Percentiles rank a stretch among this genome's conserved stretches.
phyloP scores from a whole-genome alignment of 2,329 filamentous ascomycete species.

The Alternaria ventricosa region DNA sequence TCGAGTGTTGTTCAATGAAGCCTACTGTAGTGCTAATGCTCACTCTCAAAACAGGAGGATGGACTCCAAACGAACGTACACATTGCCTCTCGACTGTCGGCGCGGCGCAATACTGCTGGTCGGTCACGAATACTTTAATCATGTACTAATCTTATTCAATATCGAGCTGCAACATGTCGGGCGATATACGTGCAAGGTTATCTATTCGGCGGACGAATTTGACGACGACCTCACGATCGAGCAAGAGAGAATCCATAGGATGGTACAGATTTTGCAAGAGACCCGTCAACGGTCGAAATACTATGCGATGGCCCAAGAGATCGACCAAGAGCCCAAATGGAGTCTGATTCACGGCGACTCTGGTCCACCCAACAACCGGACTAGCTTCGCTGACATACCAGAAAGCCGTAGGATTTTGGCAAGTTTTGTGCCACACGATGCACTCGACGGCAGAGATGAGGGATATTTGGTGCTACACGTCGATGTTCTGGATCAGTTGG shows the following conservation, averaged over 20 bases:
- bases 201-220: background rate
- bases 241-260: background rate
- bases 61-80: background rate
- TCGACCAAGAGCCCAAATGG: background rate
- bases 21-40: background rate
- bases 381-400: background rate
- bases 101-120: background rate
- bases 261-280: no score
- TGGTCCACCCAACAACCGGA: background rate
- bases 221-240: rapidly evolving
- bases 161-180: background rate
- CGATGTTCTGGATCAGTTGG: background rate
- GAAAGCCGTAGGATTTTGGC: background rate
- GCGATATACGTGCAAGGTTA: background rate
- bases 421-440: background rate
- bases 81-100: background rate
- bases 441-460: background rate
- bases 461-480: background rate
- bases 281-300: no score
- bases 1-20: rapidly evolving
- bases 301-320: background rate
- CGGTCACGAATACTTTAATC: background rate
- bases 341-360: background rate
- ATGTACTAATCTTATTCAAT: background rate
- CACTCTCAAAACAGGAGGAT: no score